Conservation (phyloP, 352 stramenopile species). For the Phytophthora kernoviae region DNA sequence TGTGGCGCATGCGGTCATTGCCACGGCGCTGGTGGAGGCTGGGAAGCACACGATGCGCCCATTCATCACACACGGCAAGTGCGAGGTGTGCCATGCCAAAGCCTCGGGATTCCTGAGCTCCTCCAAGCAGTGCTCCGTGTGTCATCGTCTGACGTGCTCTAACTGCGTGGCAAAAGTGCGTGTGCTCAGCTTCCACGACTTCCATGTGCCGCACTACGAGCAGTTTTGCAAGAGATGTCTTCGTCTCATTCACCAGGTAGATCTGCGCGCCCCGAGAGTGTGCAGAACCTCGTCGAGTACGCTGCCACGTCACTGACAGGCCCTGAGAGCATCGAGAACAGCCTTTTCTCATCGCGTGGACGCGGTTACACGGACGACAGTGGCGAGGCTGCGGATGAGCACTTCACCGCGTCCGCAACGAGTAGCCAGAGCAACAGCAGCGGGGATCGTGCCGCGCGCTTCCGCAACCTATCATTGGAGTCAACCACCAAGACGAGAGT, state of each 20-base stretch:
- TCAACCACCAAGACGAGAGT: conserved; percentile 7
- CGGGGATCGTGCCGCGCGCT: conserved; percentile 19
- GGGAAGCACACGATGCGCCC: conserved; percentile 37
- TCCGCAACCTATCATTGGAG: conserved; percentile 30
- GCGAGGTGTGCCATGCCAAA: conserved; percentile 67
- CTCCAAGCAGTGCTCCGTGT: conserved; percentile 67
- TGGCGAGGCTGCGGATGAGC: conserved; percentile 15
- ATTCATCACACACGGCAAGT: conserved; percentile 47
- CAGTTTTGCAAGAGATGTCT: conserved; percentile 78
- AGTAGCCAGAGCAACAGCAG: conserved; percentile 41
- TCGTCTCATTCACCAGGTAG: conserved; percentile 62
- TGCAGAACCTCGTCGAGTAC: conserved; percentile 48
- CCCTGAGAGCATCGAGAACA: conserved; percentile 20
- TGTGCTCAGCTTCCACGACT: conserved; percentile 68
- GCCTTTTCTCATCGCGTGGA: conserved; percentile 22
- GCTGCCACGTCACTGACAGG: conserved; percentile 40
- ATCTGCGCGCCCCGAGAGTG: conserved; percentile 57
- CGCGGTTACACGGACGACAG: conserved; percentile 43
- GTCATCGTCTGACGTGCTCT: conserved; percentile 63
- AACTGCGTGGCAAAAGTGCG: conserved; percentile 67
- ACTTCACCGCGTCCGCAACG: conserved; percentile 13
- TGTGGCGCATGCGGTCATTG: conserved; percentile 58
- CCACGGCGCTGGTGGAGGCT: conserved; percentile 60
- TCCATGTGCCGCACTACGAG: conserved; percentile 50
- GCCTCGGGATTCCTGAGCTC: conserved; percentile 60